Percentiles rank a stretch among this genome's conserved stretches.
These are phyloP conservation scores for Kuraishia cidri DNA, from an alignment of 805 yeast genomes.

Conservation along the genomic window DNA sequence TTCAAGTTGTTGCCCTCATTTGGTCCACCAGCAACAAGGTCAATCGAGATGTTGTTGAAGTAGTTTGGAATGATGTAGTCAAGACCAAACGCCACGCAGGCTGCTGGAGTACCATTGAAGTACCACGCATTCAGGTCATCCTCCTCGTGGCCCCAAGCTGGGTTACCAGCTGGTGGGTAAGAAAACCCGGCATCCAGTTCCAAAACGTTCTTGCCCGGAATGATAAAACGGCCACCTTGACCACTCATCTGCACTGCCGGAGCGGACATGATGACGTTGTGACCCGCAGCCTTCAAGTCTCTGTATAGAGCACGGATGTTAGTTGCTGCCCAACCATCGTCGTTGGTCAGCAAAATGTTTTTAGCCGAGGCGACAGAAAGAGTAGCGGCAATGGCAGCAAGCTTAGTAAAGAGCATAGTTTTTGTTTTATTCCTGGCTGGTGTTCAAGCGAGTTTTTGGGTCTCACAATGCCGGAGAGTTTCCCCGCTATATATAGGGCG, in stretches of 20 bases:
- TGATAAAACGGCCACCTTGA: constrained; percentile 42
- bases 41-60: constrained; percentile 33
- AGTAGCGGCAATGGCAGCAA: constrained; percentile 4
- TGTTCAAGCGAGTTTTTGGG: too few relatives aligned
- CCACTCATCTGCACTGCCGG: constrained; percentile 45
- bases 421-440: too few relatives aligned
- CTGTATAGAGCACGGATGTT: constrained; percentile 48
- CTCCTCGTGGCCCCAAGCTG: constrained; percentile 47
- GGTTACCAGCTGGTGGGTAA: constrained; percentile 37
- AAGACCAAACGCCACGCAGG: constrained; percentile 38
- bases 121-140: constrained; percentile 37
- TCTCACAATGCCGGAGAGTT: too few relatives aligned
- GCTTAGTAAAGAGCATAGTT: neutral
- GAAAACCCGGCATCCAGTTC: constrained; percentile 36
- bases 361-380: constrained; percentile 16
- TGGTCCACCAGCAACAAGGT: constrained; percentile 42
- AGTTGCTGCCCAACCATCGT: constrained; percentile 49
- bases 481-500: too few relatives aligned
- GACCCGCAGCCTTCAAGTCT: constrained; percentile 36
- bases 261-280: constrained; percentile 39
- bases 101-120: constrained; percentile 48
- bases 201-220: constrained; percentile 28
- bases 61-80: constrained; percentile 36
- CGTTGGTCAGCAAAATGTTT: constrained; percentile 42
- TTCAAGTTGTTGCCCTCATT: constrained; percentile 43